Percentiles rank a stretch among this genome's conserved stretches.
These are phyloP conservation scores for Wickerhamiella spandovensis DNA, from an alignment of 805 yeast species.

Conservation along the genomic window DNA sequence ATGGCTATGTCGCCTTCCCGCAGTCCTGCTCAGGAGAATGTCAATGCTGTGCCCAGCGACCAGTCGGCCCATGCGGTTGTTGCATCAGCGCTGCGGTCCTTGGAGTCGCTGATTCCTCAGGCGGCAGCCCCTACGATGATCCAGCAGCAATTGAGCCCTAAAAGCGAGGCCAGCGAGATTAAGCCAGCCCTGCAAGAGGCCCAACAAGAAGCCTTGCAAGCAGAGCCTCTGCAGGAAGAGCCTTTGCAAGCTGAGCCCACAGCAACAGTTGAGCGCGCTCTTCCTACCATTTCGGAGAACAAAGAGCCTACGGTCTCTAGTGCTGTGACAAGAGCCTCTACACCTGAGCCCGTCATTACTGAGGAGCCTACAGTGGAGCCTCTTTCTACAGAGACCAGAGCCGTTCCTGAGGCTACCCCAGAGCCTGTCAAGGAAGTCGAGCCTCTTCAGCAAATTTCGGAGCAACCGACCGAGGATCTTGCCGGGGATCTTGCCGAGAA, in stretches of 20 bases:
- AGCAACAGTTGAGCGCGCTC: too few species aligned
- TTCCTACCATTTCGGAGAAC: too few species aligned
- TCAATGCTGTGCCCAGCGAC: not conserved
- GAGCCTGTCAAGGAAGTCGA: too few species aligned
- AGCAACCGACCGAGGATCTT: not conserved
- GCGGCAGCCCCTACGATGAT: not conserved
- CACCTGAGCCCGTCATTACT: too few species aligned
- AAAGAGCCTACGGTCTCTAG: too few species aligned
- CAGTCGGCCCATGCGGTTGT: not conserved
- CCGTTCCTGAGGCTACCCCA: not conserved
- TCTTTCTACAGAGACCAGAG: too few species aligned
- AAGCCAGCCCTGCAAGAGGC: not conserved
- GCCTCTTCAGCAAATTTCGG: too few species aligned
- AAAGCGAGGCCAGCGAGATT: not conserved
- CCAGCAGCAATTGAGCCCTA: not conserved
- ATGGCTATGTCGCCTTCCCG: not conserved
- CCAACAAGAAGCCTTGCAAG: not conserved
- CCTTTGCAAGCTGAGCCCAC: not conserved
- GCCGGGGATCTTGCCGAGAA: too few species aligned
- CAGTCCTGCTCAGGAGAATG: not conserved
- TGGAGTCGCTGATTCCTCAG: not conserved
- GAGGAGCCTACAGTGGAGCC: too few species aligned
- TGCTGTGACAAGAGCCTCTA: too few species aligned
- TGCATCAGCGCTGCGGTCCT: not conserved
- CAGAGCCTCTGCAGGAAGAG: not conserved